A percentile compares a stretch with the other conserved stretches of the same genome.
phyloP scores from a whole-genome alignment of 768 basidiomycete species.

The Rubroboletus satanas region DNA sequence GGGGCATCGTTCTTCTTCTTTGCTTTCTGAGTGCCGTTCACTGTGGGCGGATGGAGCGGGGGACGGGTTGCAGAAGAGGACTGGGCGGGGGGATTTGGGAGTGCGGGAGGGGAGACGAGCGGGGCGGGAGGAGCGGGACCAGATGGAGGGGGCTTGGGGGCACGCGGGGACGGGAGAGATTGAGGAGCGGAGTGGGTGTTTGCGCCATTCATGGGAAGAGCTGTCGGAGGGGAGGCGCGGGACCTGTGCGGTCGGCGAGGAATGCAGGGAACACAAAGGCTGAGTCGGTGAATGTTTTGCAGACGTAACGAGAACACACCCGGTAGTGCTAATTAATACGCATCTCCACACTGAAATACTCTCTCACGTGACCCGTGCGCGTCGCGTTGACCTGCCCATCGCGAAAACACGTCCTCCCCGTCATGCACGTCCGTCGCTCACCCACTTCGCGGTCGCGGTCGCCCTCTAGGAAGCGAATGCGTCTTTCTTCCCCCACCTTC shows the following conservation, averaged over 20 bases:
- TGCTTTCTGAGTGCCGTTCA: conserved; percentile 43
- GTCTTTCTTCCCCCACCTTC: conserved; percentile 65
- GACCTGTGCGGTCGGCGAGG: conserved; percentile 26
- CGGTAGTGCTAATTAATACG: too few species aligned
- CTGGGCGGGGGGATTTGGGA: conserved; percentile 35
- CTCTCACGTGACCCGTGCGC: conserved; percentile 18
- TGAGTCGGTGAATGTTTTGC: conserved; percentile 23
- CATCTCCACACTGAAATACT: not conserved
- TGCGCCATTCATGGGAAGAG: conserved; percentile 45
- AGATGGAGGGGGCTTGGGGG: conserved; percentile 50
- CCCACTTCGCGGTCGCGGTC: conserved; percentile 8
- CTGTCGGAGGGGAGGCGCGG: not conserved
- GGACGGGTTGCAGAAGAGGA: conserved; percentile 32
- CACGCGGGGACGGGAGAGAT: conserved; percentile 24
- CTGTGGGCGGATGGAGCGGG: conserved; percentile 31
- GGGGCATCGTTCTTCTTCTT: conserved; percentile 69
- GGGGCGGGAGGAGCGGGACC: conserved; percentile 60
- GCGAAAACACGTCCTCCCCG: too few species aligned
- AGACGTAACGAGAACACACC: not conserved
- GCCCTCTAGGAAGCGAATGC: conserved; percentile 53
- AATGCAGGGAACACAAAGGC: conserved; percentile 25
- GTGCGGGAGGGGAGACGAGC: conserved; percentile 33
- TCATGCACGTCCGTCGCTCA: too few species aligned
- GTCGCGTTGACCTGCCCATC: not conserved
- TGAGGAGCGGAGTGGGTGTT: conserved; percentile 4